phyloP scores from a whole-genome alignment of 2,329 filamentous ascomycete genomes.

The Beauveria bassiana region DNA sequence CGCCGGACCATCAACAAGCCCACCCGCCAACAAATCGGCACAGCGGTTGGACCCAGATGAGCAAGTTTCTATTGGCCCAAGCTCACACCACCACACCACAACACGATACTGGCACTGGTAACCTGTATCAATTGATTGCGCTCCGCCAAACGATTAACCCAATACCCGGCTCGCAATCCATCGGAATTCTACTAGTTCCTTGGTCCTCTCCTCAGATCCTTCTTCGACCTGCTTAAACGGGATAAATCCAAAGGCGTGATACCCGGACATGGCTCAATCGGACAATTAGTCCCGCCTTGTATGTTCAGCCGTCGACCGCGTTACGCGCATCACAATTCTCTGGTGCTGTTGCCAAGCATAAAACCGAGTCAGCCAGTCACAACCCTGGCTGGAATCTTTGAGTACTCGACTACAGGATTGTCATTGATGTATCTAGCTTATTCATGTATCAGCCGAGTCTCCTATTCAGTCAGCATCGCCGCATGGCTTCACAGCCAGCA shows the following conservation, averaged over 20 bases:
- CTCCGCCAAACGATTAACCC: too few relatives aligned
- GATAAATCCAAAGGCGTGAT: neutral
- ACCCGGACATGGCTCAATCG: neutral
- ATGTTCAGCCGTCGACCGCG: neutral
- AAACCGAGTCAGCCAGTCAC: neutral
- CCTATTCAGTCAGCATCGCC: neutral
- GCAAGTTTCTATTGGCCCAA: conserved; percentile 35
- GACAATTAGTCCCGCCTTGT: neutral
- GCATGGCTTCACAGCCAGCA: neutral
- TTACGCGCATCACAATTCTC: neutral
- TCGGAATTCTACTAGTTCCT: neutral
- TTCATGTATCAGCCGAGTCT: neutral
- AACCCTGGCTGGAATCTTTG: neutral
- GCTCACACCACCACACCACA: neutral
- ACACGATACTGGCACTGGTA: too few relatives aligned
- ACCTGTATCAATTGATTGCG: too few relatives aligned
- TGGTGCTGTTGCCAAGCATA: neutral
- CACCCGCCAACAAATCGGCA: neutral
- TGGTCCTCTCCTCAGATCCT: neutral
- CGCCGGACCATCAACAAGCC: neutral
- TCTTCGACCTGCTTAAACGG: neutral
- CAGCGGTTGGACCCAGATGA: conserved; percentile 19
- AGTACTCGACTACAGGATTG: neutral
- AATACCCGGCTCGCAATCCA: too few relatives aligned
- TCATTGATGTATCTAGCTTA: too few relatives aligned